Base-by-base conservation (phyloP, 192 early-diverging fungal genomes). In the Backusella circina region DNA sequence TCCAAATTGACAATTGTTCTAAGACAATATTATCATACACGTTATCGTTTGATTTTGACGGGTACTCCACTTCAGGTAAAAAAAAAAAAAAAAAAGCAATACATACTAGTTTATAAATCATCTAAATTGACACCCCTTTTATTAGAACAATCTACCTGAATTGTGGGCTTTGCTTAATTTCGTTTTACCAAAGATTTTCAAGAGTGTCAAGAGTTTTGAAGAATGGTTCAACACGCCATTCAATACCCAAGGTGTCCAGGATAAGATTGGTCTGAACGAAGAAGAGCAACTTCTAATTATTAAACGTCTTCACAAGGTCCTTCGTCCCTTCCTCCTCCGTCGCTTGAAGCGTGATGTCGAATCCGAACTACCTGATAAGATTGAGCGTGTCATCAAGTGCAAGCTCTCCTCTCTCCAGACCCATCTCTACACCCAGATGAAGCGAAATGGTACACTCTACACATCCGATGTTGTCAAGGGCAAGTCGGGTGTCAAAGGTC, bases 141-240 rank as follows among this genome's bases (percentile, higher is more conserved):
- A 23, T 30, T 77, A 95, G 88, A 99, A 99, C 87, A 98, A 99
- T 76, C 86, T 99, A 12, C 96, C 96, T 3, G 97, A 99, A 78
- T 80, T 99, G 78, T 98, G 97, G 97, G 92, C 96, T 3, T 76
- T 99, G 67, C 86, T 99, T 23, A 99, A 98, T 78, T 99, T 99
- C 86, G 90, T 98, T 36, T 80, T 98, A 41, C 98, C 98, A 15
- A 94, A 91, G 65, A 96, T 99, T 50, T 99, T 99, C 84, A 95
- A 97, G 78, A 96, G 94, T 75, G 94, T 95, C 0, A 94, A 98
- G 80, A 94, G 91, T 44, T 99, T 99, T 84, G 98, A 98, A 79
- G 97, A 99, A 77, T 99, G 97, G 97, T 99, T 99, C 90, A 98
- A 95, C 78, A 93, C 96, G 12, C 97, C 97, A 9, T 98, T 99